Conservation (phyloP, 257 asterid species). For the Cinchona pubescens region DNA sequence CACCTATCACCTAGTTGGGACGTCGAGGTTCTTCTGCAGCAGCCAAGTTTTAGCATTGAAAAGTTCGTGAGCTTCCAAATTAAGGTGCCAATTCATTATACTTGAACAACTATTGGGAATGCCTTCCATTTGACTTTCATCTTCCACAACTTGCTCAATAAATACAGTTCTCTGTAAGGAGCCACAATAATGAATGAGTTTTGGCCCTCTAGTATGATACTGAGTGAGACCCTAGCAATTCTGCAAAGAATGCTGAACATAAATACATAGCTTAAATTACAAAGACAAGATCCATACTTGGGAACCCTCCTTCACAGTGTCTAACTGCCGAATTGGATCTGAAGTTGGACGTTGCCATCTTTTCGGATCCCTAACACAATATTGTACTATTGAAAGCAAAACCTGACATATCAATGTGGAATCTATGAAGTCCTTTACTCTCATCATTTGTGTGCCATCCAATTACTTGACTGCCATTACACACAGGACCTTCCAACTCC, state of each 20-base stretch:
- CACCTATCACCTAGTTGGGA: conserved; percentile 37
- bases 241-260: background rate
- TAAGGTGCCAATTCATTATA: conserved; percentile 45
- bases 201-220: background rate
- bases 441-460: conserved; percentile 99
- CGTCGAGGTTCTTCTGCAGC: conserved; percentile 68
- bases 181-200: conserved; percentile 8
- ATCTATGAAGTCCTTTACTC: conserved; percentile 84
- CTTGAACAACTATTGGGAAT: conserved; percentile 45
- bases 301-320: conserved; percentile 90
- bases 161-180: conserved; percentile 79
- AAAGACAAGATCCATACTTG: conserved; percentile 49
- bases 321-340: conserved; percentile 71
- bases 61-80: conserved; percentile 56
- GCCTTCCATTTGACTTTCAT: conserved; percentile 95
- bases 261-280: background rate
- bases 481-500: conserved; percentile 85
- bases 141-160: conserved; percentile 90
- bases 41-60: conserved; percentile 69
- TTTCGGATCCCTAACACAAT: conserved; percentile 89
- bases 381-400: conserved; percentile 97
- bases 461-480: conserved; percentile 80
- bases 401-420: conserved; percentile 97
- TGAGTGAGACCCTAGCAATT: background rate
- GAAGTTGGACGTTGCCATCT: conserved; percentile 76